These are phyloP conservation scores for Pseudognaphalium luteoalbum DNA, from an alignment of 129 eudicot genomes.

Conservation along the genomic window DNA sequence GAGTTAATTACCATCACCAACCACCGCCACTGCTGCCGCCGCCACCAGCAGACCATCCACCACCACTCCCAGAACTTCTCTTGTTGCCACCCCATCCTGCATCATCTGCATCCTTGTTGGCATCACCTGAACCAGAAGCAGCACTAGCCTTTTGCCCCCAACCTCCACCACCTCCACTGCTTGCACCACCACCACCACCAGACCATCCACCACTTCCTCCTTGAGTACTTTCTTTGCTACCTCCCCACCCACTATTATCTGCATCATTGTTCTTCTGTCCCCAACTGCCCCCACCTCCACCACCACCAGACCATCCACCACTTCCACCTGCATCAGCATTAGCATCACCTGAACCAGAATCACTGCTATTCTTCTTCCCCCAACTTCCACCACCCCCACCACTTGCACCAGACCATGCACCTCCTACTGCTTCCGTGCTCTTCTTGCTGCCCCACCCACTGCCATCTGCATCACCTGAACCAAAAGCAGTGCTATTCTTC, in stretches of 20 bases:
- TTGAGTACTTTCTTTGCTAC: slow-evolving; percentile 6
- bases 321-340: slow-evolving; percentile 8
- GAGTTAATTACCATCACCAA: slow-evolving; percentile 24
- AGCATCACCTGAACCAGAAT: slow-evolving; percentile 37
- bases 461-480: not conserved
- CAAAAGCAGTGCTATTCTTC: slow-evolving; percentile 24
- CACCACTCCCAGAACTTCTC: slow-evolving; percentile 32
- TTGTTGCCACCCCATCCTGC: slow-evolving; percentile 39
- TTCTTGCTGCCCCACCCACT: slow-evolving; percentile 38
- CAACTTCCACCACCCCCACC: not conserved
- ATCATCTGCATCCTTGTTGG: slow-evolving; percentile 27
- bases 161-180: slow-evolving; percentile 20
- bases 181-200: slow-evolving; percentile 10
- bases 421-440: slow-evolving; percentile 31
- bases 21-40: slow-evolving; percentile 10
- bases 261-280: slow-evolving; percentile 23
- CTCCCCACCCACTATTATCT: slow-evolving; percentile 20
- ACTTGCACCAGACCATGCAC: not conserved
- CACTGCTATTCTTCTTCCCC: slow-evolving; percentile 25
- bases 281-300: slow-evolving; percentile 52
- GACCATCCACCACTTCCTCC: slow-evolving; percentile 27
- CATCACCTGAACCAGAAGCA: slow-evolving; percentile 17
- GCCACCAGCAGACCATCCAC: slow-evolving; percentile 19
- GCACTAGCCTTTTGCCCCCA: slow-evolving; percentile 21
- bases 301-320: slow-evolving; percentile 31